Base-by-base conservation (phyloP, 2,329 filamentous ascomycete species). In the Phialemonium atrogriseum region DNA sequence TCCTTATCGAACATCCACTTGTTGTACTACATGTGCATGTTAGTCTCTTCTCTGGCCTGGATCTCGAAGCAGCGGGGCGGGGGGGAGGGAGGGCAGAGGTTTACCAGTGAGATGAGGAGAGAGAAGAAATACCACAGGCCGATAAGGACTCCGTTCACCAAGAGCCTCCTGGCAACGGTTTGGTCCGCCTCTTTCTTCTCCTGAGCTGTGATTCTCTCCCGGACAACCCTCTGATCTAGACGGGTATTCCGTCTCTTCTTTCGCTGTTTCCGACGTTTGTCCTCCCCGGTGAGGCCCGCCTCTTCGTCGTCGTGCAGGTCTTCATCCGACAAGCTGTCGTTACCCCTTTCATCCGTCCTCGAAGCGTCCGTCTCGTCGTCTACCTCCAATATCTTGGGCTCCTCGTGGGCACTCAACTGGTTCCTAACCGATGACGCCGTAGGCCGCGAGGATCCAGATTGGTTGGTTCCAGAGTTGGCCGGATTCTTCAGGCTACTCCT, bases 1-100 rank as follows among this genome's bases (percentile, higher is more conserved):
- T 81, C 73, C 39, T 80, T 73, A 49, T 84, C 84, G 61, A 98
- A 96, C 89, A 98, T 96, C 91, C 91, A 96, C 64, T 95, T 96
- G 71, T 98, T 98, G 68, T 96, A 98, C 81, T 91, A 43, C 30
- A 24, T 6, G 26, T 14, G 5, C 8, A 16, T 10, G 43, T 54
- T 39, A 49, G 51, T 19, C 10, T 13, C 18, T 13, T 28, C 18
- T 36, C 12, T 20, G n/a, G 14, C 16, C 3, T 11, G 5, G 27
- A 41, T 20, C 19, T n/a, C n/a, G n/a, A n/a, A n/a, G n/a, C n/a
- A 33, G 27, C 23, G 22, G 16, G 13, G n/a, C 10, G 5, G 10
- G 27, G 17, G 15, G 24, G 19, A n/a, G 11, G 23, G 27, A 25
- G 15, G 21, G 10, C 5, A 10, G 7, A 12, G 16, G 33, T 81